phyloP scores from a whole-genome alignment of 495 filamentous ascomycete genomes.

The Xylaria nigripes region DNA sequence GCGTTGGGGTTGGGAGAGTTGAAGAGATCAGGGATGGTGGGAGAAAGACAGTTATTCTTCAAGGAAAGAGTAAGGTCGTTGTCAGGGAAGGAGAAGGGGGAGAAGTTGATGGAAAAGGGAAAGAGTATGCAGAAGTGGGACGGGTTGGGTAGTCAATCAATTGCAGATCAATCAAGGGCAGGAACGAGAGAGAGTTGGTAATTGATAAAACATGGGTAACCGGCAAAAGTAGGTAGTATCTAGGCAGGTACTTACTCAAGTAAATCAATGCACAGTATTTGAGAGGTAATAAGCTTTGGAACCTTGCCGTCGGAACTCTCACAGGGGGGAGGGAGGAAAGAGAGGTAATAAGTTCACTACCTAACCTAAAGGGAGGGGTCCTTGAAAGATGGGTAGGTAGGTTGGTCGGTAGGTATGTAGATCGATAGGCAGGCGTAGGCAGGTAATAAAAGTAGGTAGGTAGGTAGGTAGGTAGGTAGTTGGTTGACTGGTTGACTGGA shows the following conservation, averaged over 20 bases:
- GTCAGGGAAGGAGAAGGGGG: background rate
- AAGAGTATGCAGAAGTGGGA: constrained; percentile 8
- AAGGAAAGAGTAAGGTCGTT: background rate
- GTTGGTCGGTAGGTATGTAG: background rate
- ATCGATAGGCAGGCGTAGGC: too few species aligned
- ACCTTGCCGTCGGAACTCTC: background rate
- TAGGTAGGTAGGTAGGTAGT: too few species aligned
- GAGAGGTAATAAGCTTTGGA: background rate
- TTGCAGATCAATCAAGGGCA: constrained; percentile 10
- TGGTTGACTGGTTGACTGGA: too few species aligned
- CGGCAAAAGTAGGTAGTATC: constrained; percentile 1
- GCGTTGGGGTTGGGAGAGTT: background rate
- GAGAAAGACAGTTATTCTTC: background rate
- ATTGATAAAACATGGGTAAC: constrained; percentile 12
- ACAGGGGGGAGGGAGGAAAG: background rate
- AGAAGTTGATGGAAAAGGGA: constrained; percentile 5
- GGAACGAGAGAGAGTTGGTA: constrained; percentile 9
- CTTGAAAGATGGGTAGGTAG: too few species aligned
- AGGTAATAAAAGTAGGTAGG: too few species aligned
- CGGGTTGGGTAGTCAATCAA: constrained; percentile 12
- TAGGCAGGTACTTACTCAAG: background rate
- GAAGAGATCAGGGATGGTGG: background rate
- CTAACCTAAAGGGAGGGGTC: too few species aligned
- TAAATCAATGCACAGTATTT: background rate
- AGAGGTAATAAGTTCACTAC: background rate